A percentile compares a stretch with the other conserved stretches of the same genome.
Conservation (phyloP, 139 green algal species). For the Zygnema cylindricum region DNA sequence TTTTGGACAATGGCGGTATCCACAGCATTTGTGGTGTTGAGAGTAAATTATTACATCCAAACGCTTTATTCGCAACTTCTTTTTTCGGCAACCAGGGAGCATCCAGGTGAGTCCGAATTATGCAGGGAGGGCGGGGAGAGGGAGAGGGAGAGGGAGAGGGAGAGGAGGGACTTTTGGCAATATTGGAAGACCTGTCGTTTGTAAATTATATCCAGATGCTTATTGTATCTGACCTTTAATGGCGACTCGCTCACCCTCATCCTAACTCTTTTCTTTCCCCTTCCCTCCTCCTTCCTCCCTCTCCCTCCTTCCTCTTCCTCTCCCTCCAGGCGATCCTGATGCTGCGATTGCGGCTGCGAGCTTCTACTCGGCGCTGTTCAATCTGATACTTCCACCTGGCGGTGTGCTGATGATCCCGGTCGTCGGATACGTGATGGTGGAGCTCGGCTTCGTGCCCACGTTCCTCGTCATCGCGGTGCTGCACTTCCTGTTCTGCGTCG, state of each 20-base stretch:
- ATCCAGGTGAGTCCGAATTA: not conserved
- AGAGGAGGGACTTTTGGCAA: too few species aligned
- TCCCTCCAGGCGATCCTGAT: not conserved
- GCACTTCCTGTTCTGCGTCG: constrained; percentile 6
- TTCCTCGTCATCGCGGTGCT: constrained; percentile 16
- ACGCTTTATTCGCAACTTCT: constrained; percentile 6
- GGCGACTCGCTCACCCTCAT: too few species aligned
- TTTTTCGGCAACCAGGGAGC: not conserved
- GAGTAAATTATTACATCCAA: constrained; percentile 10
- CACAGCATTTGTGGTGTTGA: constrained; percentile 8
- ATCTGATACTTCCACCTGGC: not conserved
- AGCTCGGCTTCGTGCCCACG: constrained; percentile 1
- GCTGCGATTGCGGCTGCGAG: not conserved
- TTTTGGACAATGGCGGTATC: not conserved
- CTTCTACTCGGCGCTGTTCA: constrained; percentile 6
- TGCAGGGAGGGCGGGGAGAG: not conserved
- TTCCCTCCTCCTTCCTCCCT: not conserved
- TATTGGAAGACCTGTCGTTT: too few species aligned
- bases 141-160: not conserved
- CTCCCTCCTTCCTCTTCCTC: not conserved
- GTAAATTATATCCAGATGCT: too few species aligned
- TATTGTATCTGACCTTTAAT: too few species aligned
- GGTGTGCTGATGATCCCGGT: not conserved
- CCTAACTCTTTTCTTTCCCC: too few species aligned
- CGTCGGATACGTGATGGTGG: not conserved